Evolutionary conservation across 2,329 filamentous ascomycete species (phyloP), one percentile per base, ranked within the genome.

Genomic region (Xylaria sp.): DNA sequence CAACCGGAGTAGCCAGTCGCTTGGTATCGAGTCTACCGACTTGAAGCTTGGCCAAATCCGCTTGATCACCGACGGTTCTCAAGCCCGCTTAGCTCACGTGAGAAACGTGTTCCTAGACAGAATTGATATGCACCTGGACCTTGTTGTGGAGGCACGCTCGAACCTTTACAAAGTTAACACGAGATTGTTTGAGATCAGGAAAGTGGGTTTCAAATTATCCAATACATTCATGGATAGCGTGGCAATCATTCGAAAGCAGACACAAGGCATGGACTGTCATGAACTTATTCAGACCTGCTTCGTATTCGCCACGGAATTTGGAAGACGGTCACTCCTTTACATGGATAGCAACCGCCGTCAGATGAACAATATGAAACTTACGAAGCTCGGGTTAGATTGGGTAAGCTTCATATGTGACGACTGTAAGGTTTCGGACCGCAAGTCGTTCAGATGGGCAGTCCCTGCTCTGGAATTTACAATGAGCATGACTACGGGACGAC

Each of bases 181-280:
- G 60, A 92, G 97, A 78, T 84, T 99, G 72, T 95, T 94, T 76
- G 97, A 97, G 79, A 97, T 98, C 76, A 94, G 97, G 76, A 94
- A 94, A 79, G 97, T 97, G 2, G 94, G 95, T 2, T 98, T 97
- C 85, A 97, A 97, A 81, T 86, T 99, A 52, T 97, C 94, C 61
- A 98, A 98, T 81, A 94, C 94, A 7, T 98, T 99, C 81, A 98
- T 99, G 94, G 95, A 98, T 80, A 98, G 94, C 78, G 96, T 99
- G 54, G 94, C 97, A 78, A 94, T 93, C 71, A 96, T 99, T 72
- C 89, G 94, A 72, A 90, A 90, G 74, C 95, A 99, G 80, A 94
- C 94, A 0, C 87, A 88, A 66, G 93, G 91, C 9, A 88, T 95
- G 72, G 92, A 96, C 73, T 97, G 95, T 78, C 94, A 97, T 76